Percentiles rank a stretch among this genome's conserved stretches.
These are phyloP conservation scores for Trypanosoma mega DNA, from an alignment of 208 protist species.

Conservation along the genomic window DNA sequence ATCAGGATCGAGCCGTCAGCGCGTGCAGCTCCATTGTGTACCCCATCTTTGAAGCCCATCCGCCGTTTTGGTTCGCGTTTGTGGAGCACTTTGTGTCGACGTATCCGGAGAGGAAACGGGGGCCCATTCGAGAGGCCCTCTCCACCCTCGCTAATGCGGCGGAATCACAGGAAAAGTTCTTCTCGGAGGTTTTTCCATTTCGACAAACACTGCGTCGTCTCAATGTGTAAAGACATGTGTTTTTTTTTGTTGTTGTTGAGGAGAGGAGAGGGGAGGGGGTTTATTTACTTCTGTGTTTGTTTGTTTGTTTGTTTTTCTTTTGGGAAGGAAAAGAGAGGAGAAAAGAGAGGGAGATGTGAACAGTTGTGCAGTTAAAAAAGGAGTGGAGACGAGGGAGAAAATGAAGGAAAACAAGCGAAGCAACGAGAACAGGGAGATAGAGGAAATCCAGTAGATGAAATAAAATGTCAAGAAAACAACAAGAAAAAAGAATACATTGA, in stretches of 20 bases:
- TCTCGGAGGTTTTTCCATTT: slow-evolving; percentile 79
- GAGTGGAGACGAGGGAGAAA: too few relatives aligned
- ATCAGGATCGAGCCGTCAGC: slow-evolving; percentile 74
- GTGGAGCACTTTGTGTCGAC: slow-evolving; percentile 64
- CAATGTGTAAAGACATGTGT: slow-evolving; percentile 21
- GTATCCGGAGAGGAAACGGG: slow-evolving; percentile 67
- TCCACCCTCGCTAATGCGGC: slow-evolving; percentile 57
- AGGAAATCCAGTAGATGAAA: slow-evolving; percentile 6
- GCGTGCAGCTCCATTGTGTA: slow-evolving; percentile 70
- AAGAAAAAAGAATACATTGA: background rate
- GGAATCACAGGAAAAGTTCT: slow-evolving; percentile 74
- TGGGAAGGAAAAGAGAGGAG: slow-evolving; percentile 1
- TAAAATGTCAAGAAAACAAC: background rate
- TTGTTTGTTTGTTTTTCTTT: too few relatives aligned
- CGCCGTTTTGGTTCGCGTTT: slow-evolving; percentile 79
- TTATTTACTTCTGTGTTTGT: too few relatives aligned
- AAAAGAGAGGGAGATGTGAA: too few relatives aligned
- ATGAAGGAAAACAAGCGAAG: too few relatives aligned
- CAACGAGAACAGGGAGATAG: slow-evolving; percentile 8
- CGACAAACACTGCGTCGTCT: slow-evolving; percentile 64
- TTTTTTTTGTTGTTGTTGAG: too few relatives aligned
- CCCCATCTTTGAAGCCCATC: slow-evolving; percentile 82
- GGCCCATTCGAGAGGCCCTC: slow-evolving; percentile 60
- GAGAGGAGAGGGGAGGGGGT: too few relatives aligned
- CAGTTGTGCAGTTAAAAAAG: too few relatives aligned